Base-by-base conservation (phyloP, 2,329 filamentous ascomycete genomes). In the Pestalotiopsis sp. region DNA sequence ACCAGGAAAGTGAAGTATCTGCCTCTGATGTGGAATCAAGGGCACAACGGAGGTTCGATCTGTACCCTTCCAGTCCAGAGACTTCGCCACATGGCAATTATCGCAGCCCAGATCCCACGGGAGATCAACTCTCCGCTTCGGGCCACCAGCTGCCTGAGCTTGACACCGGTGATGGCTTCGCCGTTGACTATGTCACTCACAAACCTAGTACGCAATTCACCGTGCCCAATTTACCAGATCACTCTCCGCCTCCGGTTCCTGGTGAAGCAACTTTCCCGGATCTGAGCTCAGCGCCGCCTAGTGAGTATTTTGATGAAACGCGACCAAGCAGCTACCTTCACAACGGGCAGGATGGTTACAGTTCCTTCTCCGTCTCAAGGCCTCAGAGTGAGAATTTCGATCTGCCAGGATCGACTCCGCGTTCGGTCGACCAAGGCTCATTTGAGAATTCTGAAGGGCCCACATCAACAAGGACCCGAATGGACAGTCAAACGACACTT, bases 181-280 rank as follows among this genome's bases (percentile, higher is more conserved):
- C 80, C 6, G 78, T 87, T n/a, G 82, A 83, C 3, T 86, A 85
- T 69, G 71, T 84, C 56, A 73, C 71, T 79, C 80, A 67, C 75
- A 80, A 70, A 76, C 77, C 70, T 69, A 73, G 70, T 62, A 65
- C 71, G 56, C 61, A 65, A 9, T 57, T 68, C 31, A 57, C 68
- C 60, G 70, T 77, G 49, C 80, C 80, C 27, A 68, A 75, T 4
- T 70, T 83, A 9, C 86, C 87, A 11, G 81, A 82, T 68, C 86
- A 88, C 69, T 82, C 84, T 39, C 85, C 86, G 2, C 86, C 86
- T 0, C 85, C 84, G 1, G 79, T 86, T 4, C 86, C 87, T 5
- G 75, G 75, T 27, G 71, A 72, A 45, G 58, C 66, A 9, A 73
- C 76, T 38, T 72, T 78, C 39, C 75, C 69, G 45, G 77, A 76